Evolutionary conservation across 768 basidiomycete genomes (phyloP), one percentile per base, ranked within the genome.

Genomic region (Boletellus ananiceps): DNA sequence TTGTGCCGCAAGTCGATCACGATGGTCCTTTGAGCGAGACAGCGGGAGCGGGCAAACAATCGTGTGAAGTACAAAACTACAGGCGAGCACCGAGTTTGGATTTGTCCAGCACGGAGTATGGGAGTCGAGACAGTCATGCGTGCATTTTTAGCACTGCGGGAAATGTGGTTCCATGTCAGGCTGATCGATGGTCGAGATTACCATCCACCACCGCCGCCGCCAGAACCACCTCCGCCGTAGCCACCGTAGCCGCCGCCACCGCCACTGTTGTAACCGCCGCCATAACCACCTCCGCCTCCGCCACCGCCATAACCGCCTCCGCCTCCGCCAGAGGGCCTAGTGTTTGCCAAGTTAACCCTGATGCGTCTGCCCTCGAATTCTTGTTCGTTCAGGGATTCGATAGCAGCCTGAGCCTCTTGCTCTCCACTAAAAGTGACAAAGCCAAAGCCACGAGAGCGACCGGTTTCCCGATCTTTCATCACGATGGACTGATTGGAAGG

Each of bases 401-500:
- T 78, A 33, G 79, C 77, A 49, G 66, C 63, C 1, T 79, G 50
- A 48, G 79, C 79, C 57, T 78, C 69, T 0, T 40, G 37, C 3
- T 27, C 2, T 49, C 41, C 39, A 40, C n/a, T 16, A 36, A 64
- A 73, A 36, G 72, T 76, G 55, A 80, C 79, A 56, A 80, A 80
- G 49, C 78, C 79, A 65, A 80, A 80, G 54, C 79, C 79, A 57
- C 80, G 72, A 48, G 77, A 78, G 54, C 79, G 75, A 49, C 77
- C 76, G 42, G 79, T 80, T 55, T 80, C 80, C 50, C 78, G 74
- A 66, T 81, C 79, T 62, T 69, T 65, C 67, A 70, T 69, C 48
- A 68, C 68, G 49, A 69, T 64, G 52, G 59, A 61, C 66, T 67
- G 46, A 51, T 48, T 41, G 44, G 35, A 50, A 34, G 23, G 50